phyloP scores from a whole-genome alignment of 768 basidiomycete genomes.

The Hirschioporus abietinus region DNA sequence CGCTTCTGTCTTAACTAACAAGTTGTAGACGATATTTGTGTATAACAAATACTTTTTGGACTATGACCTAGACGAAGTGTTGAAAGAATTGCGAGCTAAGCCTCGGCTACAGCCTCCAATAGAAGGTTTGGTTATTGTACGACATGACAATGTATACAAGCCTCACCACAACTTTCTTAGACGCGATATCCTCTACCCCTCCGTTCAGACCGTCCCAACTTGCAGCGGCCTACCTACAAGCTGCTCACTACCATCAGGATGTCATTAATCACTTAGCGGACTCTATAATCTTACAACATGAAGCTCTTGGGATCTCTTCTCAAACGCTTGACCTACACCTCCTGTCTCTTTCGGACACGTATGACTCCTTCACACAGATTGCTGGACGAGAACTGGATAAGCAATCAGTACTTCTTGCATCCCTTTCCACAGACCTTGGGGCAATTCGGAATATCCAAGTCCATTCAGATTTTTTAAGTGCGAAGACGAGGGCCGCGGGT shows the following conservation, averaged over 20 bases:
- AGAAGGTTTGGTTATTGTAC: constrained; percentile 43
- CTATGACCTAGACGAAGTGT: constrained; percentile 57
- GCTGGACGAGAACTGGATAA: constrained; percentile 61
- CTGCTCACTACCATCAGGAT: constrained; percentile 61
- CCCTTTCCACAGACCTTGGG: constrained; percentile 66
- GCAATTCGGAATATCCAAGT: constrained; percentile 62
- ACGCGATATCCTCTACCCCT: constrained; percentile 61
- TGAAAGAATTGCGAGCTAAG: constrained; percentile 56
- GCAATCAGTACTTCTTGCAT: constrained; percentile 56
- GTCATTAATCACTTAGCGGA: constrained; percentile 45
- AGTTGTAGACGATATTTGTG: constrained; percentile 61
- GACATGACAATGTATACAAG: constrained; percentile 1
- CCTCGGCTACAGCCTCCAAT: constrained; percentile 63
- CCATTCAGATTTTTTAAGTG: constrained; percentile 72
- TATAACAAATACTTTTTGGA: constrained; percentile 82
- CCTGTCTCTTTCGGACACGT: constrained; percentile 64
- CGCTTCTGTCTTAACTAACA: background rate
- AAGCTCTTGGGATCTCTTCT: constrained; percentile 69
- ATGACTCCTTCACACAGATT: constrained; percentile 53
- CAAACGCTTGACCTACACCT: constrained; percentile 67
- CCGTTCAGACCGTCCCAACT: constrained; percentile 65
- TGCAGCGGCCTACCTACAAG: constrained; percentile 59
- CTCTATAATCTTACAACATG: constrained; percentile 59
- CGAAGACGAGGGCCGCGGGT: constrained; percentile 60
- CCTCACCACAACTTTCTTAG: constrained; percentile 25